These are phyloP conservation scores for Lipomyces starkeyi DNA, from an alignment of 805 yeast genomes.

Conservation along the genomic window DNA sequence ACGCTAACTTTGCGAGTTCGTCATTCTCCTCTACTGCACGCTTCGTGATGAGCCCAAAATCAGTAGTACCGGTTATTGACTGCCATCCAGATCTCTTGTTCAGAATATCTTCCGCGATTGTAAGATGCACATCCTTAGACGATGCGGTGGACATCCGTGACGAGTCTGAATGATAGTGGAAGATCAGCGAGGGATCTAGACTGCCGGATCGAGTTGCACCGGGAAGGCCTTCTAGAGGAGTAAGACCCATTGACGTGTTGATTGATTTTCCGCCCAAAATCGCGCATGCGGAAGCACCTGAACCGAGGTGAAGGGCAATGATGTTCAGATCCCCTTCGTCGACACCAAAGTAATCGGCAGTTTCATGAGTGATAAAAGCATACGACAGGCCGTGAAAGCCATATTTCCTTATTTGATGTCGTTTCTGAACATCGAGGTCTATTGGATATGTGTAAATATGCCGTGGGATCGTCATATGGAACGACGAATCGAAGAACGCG, in stretches of 20 bases:
- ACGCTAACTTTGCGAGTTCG: constrained; percentile 33
- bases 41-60: constrained; percentile 33
- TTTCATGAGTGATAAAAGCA: constrained; percentile 27
- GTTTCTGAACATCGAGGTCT: constrained; percentile 28
- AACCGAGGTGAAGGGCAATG: constrained; percentile 37
- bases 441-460: constrained; percentile 37
- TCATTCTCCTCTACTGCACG: constrained; percentile 21
- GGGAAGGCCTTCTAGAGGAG: constrained; percentile 39
- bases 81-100: constrained; percentile 36
- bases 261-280: constrained; percentile 32
- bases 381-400: constrained; percentile 38
- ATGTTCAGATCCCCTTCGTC: constrained; percentile 19
- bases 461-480: constrained; percentile 33
- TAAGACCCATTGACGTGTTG: constrained; percentile 39
- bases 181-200: constrained; percentile 36
- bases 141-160: constrained; percentile 36
- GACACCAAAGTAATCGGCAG: constrained; percentile 19
- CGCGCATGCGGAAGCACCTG: constrained; percentile 40
- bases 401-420: constrained; percentile 32
- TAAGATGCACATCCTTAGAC: constrained; percentile 32
- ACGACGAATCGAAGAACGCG: constrained; percentile 38
- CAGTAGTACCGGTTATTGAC: constrained; percentile 37
- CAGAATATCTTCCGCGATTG: constrained; percentile 37
- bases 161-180: constrained; percentile 34
- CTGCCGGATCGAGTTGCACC: constrained; percentile 39